Evolutionary conservation across 2,329 filamentous ascomycete species (phyloP).

Genomic region (Talaromyces albobiverticillius): DNA sequence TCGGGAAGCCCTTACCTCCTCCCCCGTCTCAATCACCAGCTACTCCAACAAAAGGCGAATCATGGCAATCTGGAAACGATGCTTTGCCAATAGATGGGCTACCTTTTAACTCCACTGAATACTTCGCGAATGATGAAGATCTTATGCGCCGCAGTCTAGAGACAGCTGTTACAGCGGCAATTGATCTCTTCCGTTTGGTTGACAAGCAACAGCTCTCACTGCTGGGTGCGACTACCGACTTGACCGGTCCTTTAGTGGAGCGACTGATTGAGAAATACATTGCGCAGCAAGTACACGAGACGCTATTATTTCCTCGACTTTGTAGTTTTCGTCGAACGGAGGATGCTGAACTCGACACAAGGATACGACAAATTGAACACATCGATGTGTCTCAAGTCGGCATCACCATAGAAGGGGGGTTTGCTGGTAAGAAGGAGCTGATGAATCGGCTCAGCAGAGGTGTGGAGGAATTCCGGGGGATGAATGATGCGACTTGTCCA

Average conservation of each 20-base stretch:
- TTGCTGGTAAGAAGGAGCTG: constrained; percentile 75
- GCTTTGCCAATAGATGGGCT: constrained; percentile 27
- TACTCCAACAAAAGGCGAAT: constrained; percentile 57
- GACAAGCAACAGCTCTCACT: constrained; percentile 94
- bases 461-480: constrained; percentile 85
- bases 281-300: constrained; percentile 84
- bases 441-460: constrained; percentile 72
- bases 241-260: constrained; percentile 90
- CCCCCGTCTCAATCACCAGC: constrained; percentile 56
- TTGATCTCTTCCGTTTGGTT: constrained; percentile 92
- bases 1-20: constrained; percentile 79
- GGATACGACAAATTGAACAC: constrained; percentile 88
- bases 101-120: constrained; percentile 62
- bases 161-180: constrained; percentile 86
- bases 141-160: constrained; percentile 85
- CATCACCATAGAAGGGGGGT: constrained; percentile 76
- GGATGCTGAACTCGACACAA: constrained; percentile 81
- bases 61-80: constrained; percentile 24
- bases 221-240: constrained; percentile 85
- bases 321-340: constrained; percentile 74
- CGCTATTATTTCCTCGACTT: constrained; percentile 77
- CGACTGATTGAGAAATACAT: constrained; percentile 93
- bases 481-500: constrained; percentile 71
- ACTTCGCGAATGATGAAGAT: constrained; percentile 86
- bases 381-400: constrained; percentile 95